These are phyloP conservation scores for Fusarium sp. DNA, from an alignment of 2,329 filamentous ascomycete species.

Conservation along the genomic window DNA sequence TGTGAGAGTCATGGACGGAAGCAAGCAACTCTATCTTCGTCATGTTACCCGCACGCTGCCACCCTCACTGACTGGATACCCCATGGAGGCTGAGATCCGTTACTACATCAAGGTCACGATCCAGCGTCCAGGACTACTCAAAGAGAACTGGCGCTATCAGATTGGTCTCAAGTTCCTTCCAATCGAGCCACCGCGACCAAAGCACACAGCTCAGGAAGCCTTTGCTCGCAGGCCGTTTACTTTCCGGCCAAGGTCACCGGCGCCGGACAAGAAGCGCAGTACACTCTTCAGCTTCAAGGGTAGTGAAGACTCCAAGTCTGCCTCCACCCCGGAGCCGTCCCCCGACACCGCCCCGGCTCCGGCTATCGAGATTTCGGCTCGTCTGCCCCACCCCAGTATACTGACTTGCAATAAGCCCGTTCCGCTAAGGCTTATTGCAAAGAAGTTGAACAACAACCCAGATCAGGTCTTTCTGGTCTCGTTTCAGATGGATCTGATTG, in stretches of 20 bases:
- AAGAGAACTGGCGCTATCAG: conserved; percentile 83
- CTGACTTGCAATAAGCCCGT: conserved; percentile 90
- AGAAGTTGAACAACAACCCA: conserved; percentile 76
- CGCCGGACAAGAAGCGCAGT: conserved; percentile 63
- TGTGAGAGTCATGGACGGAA: conserved; percentile 72
- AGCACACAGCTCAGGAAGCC: conserved; percentile 77
- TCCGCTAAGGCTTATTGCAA: conserved; percentile 82
- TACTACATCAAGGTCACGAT: conserved; percentile 98
- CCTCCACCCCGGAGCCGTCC: conserved; percentile 40
- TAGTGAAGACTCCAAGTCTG: conserved; percentile 43
- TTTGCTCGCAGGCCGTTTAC: conserved; percentile 81
- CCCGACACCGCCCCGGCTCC: conserved; percentile 59
- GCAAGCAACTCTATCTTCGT: conserved; percentile 68
- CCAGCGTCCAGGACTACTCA: conserved; percentile 87
- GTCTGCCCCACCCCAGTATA: conserved; percentile 87
- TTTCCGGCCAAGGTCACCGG: conserved; percentile 60
- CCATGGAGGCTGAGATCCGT: conserved; percentile 86
- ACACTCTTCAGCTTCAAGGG: conserved; percentile 66
- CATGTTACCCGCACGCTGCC: conserved; percentile 91
- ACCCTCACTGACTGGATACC: conserved; percentile 88
- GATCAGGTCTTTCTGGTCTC: conserved; percentile 81
- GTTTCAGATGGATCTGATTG: conserved; percentile 84
- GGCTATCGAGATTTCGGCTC: conserved; percentile 80
- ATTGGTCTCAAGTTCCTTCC: conserved; percentile 87
- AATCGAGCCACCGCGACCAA: conserved; percentile 85